phyloP scores from a whole-genome alignment of 2,329 filamentous ascomycete species.

The Colletotrichum sp. region DNA sequence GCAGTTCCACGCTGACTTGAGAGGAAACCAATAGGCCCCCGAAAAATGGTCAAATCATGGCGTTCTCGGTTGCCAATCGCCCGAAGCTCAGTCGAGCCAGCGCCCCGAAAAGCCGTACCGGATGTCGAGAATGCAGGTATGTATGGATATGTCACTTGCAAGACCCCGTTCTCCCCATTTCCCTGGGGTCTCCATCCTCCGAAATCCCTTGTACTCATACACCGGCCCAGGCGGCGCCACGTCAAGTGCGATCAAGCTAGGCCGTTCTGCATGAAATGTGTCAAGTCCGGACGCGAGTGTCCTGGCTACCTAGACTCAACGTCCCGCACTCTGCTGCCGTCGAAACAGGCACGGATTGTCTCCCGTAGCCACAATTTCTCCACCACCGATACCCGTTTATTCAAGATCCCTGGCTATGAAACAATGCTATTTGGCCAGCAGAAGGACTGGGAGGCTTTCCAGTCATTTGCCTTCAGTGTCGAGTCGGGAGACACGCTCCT shows the following conservation, averaged over 20 bases:
- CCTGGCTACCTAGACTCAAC: neutral
- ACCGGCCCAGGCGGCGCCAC: constrained; percentile 31
- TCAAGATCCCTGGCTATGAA: neutral
- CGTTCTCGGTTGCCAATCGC: constrained; percentile 7
- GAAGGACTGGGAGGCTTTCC: constrained; percentile 9
- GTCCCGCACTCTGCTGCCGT: neutral
- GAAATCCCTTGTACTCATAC: neutral
- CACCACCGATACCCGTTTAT: neutral
- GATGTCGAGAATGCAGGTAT: constrained; percentile 19
- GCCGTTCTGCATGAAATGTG: constrained; percentile 42
- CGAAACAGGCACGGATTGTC: neutral
- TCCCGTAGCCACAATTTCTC: neutral
- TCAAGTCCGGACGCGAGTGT: neutral
- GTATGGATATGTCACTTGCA: neutral
- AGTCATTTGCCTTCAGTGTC: neutral
- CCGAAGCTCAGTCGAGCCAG: neutral
- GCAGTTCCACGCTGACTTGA: neutral
- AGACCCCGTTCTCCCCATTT: neutral
- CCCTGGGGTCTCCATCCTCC: neutral
- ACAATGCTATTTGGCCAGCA: constrained; percentile 6
- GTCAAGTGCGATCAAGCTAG: constrained; percentile 49
- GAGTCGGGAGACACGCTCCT: constrained; percentile 5
- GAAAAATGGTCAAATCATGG: neutral
- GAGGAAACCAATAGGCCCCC: neutral
- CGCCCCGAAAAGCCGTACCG: constrained; percentile 7